phyloP scores from a whole-genome alignment of 306 rosid species.

The Trifolium subterraneum region DNA sequence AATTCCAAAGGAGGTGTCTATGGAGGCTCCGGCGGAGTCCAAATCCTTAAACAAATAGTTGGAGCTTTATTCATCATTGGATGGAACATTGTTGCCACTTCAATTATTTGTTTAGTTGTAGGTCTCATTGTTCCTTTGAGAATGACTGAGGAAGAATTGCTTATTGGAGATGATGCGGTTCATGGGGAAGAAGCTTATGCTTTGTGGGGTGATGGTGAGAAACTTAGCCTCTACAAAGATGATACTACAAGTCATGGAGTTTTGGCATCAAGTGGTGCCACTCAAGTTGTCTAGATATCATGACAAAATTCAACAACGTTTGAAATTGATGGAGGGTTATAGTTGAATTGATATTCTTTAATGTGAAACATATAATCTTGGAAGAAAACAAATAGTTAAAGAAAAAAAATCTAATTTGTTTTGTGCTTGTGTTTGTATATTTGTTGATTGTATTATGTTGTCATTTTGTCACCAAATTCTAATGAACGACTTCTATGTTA shows the following conservation, averaged over 20 bases:
- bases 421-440: neutral
- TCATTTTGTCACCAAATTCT: neutral
- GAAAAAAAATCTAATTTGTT: neutral
- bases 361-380: neutral
- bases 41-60: conserved; percentile 55
- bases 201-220: conserved; percentile 69
- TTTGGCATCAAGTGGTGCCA: conserved; percentile 46
- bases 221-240: conserved; percentile 44
- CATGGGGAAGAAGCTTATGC: conserved; percentile 80
- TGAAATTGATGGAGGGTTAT: neutral
- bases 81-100: conserved; percentile 57
- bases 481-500: neutral
- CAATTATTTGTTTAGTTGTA: conserved; percentile 51
- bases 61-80: conserved; percentile 58
- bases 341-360: neutral
- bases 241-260: conserved; percentile 40
- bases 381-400: neutral
- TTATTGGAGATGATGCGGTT: conserved; percentile 63
- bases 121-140: conserved; percentile 48
- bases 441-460: too few relatives aligned
- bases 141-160: conserved; percentile 63
- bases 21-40: conserved; percentile 61
- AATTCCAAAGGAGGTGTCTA: conserved; percentile 53
- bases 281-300: conserved; percentile 45
- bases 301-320: neutral